Conservation (phyloP, 2,329 filamentous ascomycete species). For the Botrytis fabae region DNA sequence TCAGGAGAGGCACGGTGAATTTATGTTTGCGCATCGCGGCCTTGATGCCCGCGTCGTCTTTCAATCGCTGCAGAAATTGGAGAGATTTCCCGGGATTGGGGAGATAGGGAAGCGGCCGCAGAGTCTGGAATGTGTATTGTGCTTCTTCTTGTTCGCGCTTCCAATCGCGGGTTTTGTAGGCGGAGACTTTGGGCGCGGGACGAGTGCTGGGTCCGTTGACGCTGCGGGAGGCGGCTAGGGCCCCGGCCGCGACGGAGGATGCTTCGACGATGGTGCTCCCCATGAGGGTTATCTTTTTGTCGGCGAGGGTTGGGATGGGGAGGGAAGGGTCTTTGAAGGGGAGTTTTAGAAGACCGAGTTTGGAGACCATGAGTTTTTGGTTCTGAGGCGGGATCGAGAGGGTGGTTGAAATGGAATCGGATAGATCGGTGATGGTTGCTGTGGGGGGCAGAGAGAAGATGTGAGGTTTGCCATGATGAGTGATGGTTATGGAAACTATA, state of each 20-base stretch:
- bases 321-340: conserved; percentile 62
- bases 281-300: conserved; percentile 65
- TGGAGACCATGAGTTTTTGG: conserved; percentile 69
- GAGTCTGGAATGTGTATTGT: conserved; percentile 76
- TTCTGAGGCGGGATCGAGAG: conserved; percentile 62
- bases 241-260: conserved; percentile 51
- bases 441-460: conserved; percentile 48
- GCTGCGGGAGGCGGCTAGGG: conserved; percentile 50
- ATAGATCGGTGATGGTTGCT: conserved; percentile 59
- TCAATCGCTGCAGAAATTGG: conserved; percentile 72
- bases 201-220: conserved; percentile 42
- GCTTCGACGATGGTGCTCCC: conserved; percentile 63
- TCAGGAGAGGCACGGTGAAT: conserved; percentile 82
- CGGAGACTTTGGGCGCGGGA: conserved; percentile 40
- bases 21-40: conserved; percentile 79
- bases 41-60: conserved; percentile 81
- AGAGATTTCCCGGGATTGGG: conserved; percentile 72
- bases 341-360: conserved; percentile 62
- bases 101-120: conserved; percentile 75
- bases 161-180: conserved; percentile 48
- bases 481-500: conserved; percentile 48
- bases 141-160: conserved; percentile 50
- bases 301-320: conserved; percentile 49
- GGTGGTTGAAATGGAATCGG: conserved; percentile 53
- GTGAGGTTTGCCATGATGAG: conserved; percentile 49